Evolutionary conservation across 2,329 filamentous ascomycete species (phyloP).

Genomic region (Epichloe scottii): DNA sequence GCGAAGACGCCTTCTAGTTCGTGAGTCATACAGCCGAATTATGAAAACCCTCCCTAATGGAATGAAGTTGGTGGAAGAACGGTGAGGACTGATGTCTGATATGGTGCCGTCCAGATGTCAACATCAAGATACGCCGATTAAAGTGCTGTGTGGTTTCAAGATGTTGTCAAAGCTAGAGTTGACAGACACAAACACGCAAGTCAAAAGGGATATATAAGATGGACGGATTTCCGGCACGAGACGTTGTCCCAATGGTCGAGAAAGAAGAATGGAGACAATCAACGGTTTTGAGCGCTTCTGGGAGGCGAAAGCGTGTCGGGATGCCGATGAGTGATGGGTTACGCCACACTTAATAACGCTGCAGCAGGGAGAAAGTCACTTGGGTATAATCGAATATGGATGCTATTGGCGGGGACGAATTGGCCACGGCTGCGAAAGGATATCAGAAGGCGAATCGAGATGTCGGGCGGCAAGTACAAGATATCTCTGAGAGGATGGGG

Average conservation of each 20-base stretch:
- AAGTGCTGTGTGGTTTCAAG: background rate
- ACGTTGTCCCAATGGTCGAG: background rate
- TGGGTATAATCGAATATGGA: background rate
- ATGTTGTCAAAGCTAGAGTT: background rate
- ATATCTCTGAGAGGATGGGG: background rate
- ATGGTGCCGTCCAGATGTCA: background rate
- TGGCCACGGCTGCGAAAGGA: background rate
- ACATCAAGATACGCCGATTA: conserved; percentile 8
- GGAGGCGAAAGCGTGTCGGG: background rate
- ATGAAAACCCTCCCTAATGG: background rate
- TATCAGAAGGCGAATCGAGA: background rate
- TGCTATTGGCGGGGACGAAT: background rate
- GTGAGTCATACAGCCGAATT: conserved; percentile 31
- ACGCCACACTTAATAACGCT: background rate
- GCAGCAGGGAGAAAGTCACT: background rate
- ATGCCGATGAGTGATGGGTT: background rate
- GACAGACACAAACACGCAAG: background rate
- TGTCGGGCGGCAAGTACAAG: background rate
- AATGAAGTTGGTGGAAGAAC: background rate
- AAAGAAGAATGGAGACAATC: background rate
- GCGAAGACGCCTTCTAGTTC: conserved; percentile 54
- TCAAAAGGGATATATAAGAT: background rate
- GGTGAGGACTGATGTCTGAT: background rate
- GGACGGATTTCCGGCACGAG: background rate
- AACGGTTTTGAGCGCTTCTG: background rate